Percentiles rank a stretch among this genome's conserved stretches.
phyloP scores from a whole-genome alignment of 2,329 filamentous ascomycete species.

The Fusarium sp. region DNA sequence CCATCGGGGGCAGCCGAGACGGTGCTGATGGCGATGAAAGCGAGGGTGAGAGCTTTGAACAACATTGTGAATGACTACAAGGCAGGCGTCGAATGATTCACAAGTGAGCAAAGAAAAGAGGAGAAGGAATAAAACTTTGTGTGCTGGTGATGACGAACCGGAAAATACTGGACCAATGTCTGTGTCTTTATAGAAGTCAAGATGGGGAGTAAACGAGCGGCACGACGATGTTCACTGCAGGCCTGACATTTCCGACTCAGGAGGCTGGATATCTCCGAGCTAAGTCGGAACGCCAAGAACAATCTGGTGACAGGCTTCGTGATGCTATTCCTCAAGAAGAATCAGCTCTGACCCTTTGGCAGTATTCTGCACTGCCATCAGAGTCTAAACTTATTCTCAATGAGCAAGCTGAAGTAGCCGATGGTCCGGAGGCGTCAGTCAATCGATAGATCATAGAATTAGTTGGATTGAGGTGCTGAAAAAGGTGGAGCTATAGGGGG shows the following conservation, averaged over 20 bases:
- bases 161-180: fast-evolving
- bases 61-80: background rate
- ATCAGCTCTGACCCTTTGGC: fast-evolving
- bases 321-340: background rate
- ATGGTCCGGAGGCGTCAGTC: background rate
- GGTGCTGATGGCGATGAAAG: background rate
- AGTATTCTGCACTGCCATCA: fast-evolving
- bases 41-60: background rate
- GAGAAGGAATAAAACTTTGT: fast-evolving
- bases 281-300: background rate
- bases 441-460: background rate
- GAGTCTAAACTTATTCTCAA: fast-evolving
- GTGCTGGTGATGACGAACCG: no score
- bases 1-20: background rate
- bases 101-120: background rate
- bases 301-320: background rate
- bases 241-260: background rate
- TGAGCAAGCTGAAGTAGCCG: no score
- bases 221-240: fast-evolving
- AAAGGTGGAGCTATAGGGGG: no score
- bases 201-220: fast-evolving
- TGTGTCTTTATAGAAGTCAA: background rate
- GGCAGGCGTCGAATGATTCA: no score
- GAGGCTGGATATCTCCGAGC: background rate
- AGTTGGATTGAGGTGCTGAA: fast-evolving